Conservation (phyloP, 441 rosid species). For the Pelargonium australe region DNA sequence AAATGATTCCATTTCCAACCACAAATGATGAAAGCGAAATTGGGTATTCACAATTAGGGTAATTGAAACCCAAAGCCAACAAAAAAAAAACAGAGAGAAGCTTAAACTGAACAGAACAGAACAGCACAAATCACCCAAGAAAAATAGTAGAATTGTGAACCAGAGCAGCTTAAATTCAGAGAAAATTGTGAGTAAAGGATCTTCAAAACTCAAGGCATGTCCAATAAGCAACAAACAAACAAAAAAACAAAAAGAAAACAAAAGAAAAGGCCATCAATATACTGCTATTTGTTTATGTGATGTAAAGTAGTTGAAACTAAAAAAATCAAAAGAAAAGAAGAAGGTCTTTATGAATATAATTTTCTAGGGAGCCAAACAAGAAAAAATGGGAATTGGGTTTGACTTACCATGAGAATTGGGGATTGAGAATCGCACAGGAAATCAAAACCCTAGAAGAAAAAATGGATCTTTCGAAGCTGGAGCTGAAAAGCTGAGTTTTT, state of each 20-base stretch:
- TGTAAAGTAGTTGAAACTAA: neutral
- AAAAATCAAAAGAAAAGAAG: neutral
- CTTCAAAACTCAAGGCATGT: neutral
- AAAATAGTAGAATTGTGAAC: neutral
- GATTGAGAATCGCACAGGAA: neutral
- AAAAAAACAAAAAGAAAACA: no score
- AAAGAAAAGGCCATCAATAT: neutral
- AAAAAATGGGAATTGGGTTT: conserved; percentile 4
- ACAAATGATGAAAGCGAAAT: neutral
- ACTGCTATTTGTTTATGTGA: neutral
- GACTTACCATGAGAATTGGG: conserved; percentile 3
- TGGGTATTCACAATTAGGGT: neutral
- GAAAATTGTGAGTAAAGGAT: neutral
- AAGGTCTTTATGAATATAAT: neutral
- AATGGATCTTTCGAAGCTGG: no score
- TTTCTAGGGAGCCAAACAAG: conserved; percentile 2
- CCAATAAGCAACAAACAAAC: conserved; percentile 5
- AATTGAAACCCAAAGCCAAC: neutral
- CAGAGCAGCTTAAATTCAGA: neutral
- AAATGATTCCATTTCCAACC: neutral
- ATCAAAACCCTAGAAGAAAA: neutral
- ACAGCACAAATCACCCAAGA: neutral
- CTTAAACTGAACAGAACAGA: neutral
- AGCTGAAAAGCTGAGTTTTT: no score
- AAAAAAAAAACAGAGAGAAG: neutral